Evolutionary conservation across 306 rosid genomes (phyloP).

Genomic region (Arachis stenosperma): DNA sequence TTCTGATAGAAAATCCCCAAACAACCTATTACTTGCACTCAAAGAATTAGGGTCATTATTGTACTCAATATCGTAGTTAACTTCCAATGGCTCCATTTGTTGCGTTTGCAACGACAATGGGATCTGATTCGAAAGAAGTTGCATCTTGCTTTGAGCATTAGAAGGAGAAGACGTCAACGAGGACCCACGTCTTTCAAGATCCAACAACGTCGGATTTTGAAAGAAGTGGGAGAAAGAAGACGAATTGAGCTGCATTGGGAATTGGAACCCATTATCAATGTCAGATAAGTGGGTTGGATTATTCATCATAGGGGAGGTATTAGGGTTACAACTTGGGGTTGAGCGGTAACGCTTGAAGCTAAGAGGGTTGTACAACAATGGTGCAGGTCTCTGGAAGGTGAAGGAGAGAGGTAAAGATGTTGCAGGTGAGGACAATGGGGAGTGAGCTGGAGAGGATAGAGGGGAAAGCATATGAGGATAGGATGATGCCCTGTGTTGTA

Average conservation of each 20-base stretch:
- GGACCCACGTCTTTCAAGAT: conserved; percentile 36
- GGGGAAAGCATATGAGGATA: conserved; percentile 19
- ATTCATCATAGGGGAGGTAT: conserved; percentile 25
- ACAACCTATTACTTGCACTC: conserved; percentile 38
- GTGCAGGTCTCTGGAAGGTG: conserved; percentile 68
- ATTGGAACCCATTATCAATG: conserved; percentile 46
- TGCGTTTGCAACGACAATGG: conserved; percentile 28
- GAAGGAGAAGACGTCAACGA: conserved; percentile 22
- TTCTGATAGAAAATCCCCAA: conserved; percentile 65
- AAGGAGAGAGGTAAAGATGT: conserved; percentile 42
- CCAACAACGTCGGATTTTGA: conserved; percentile 49
- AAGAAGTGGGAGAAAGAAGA: conserved; percentile 39
- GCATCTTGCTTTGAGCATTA: conserved; percentile 46
- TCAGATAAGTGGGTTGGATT: conserved; percentile 29
- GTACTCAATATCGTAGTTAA: conserved; percentile 38
- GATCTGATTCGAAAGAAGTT: conserved; percentile 72
- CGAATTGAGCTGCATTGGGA: conserved; percentile 46
- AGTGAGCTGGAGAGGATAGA: not conserved
- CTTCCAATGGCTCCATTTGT: conserved; percentile 30
- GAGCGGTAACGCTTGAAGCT: conserved; percentile 56
- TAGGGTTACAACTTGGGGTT: conserved; percentile 16
- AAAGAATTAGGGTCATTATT: conserved; percentile 35
- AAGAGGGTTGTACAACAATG: conserved; percentile 49
- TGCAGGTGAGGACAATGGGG: not conserved
- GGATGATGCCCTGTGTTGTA: conserved; percentile 39